phyloP scores from a whole-genome alignment of 805 yeast species.

The Sugiyamaella boreocaroliniensis region DNA sequence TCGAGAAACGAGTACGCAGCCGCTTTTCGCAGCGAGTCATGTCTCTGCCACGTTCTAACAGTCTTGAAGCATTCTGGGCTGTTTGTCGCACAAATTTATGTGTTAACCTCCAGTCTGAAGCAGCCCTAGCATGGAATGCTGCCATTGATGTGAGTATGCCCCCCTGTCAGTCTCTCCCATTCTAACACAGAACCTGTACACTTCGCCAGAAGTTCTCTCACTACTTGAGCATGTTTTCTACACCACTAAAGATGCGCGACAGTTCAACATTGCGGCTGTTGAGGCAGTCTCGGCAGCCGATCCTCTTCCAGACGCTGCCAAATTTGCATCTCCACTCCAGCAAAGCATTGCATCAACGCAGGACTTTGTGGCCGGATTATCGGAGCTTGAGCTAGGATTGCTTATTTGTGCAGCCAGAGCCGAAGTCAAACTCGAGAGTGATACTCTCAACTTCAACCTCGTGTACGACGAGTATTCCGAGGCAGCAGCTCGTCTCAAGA shows the following conservation, averaged over 20 bases:
- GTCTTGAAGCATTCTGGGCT: conserved; percentile 45
- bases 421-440: conserved; percentile 49
- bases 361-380: conserved; percentile 37
- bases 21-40: conserved; percentile 79
- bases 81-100: conserved; percentile 40
- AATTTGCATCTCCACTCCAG: conserved; percentile 1
- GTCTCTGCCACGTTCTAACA: conserved; percentile 45
- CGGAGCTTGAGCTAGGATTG: conserved; percentile 66
- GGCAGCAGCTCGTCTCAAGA: conserved; percentile 42
- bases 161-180: neutral
- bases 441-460: conserved; percentile 65
- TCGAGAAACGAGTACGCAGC: conserved; percentile 88
- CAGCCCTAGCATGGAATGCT: conserved; percentile 18
- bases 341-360: conserved; percentile 23
- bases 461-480: conserved; percentile 68
- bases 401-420: conserved; percentile 72
- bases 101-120: conserved; percentile 19
- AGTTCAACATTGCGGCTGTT: conserved; percentile 24
- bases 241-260: conserved; percentile 52
- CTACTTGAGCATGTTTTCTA: conserved; percentile 43
- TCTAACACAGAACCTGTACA: neutral
- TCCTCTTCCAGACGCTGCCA: conserved; percentile 20
- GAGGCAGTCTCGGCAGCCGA: conserved; percentile 25
- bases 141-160: conserved; percentile 17
- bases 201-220: conserved; percentile 29